Evolutionary conservation across 1,284 basidiomycete species (phyloP), one percentile per base, ranked within the genome.

Genomic region (Garcileccinum viscosum): DNA sequence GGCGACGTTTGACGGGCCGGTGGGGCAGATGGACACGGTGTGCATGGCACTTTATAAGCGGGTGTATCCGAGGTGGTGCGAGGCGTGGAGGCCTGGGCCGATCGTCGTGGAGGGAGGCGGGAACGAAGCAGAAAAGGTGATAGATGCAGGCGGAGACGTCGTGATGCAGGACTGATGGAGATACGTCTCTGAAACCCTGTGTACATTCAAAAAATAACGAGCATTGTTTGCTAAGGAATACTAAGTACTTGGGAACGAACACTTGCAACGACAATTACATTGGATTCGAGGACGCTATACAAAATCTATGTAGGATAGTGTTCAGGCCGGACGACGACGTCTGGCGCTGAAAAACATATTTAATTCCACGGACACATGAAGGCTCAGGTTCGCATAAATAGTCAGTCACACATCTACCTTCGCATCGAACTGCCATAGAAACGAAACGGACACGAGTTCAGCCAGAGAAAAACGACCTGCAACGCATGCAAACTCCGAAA

Each of bases 1-100:
- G 84, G 96, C 96, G 14, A 90, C 96, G 79, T 99, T 99, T 81
- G 97, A 99, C 78, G 95, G 95, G 2, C 94, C 94, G 11, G 91
- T 99, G 75, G 94, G 89, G 76, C 58, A 98, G 83, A 98, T 99
- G 96, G 96, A 97, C 75, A 96, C 95, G 8, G 87, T 97, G 62
- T 96, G 95, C 78, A 93, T 97, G 94, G 89, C 90, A 61, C 77
- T 98, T 69, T 97, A 97, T 83, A 98, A 97, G 82, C 87, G 96
- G 61, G 91, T 96, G 67, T 97, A 90, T 80, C 96, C 96, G 4
- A 93, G 92, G 78, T 97, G 95, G 92, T 84, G 89, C 47, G 84
- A 84, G 72, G 68, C 85, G 63, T 92, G 87, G 87, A 61, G 35
- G 15, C 32, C 32, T 33, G 32, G 19, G 27, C 19, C 50, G 8